Evolutionary conservation across 306 rosid species (phyloP), one percentile per base, ranked within the genome.

Genomic region (Abrus precatorius): DNA sequence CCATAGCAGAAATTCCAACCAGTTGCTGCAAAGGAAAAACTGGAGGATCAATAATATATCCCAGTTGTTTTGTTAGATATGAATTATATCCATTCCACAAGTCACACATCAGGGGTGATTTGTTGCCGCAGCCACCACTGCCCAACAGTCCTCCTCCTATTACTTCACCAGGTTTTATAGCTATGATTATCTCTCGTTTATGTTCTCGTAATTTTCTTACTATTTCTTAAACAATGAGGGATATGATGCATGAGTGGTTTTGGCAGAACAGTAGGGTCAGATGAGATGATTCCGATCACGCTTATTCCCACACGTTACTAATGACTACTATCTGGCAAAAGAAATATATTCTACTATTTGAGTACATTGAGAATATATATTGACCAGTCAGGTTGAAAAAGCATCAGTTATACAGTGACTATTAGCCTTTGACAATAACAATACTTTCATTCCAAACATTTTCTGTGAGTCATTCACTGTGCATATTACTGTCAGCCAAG

Each of bases 1-100:
- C 71, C 45, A 81, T 81, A 44, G 85, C 85, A 20, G 69, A 74
- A 34, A 56, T 66, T 66, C 69, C 80, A 45, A 45, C 62, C 6
- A 41, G 53, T 49, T 81, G 85, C 41, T 81, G 85, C 28, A 82
- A 41, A 75, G 85, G 81, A 75, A 82, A 66, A 67, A 20, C 80
- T 34, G 85, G 85, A 20, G 85, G 77, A 57, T 12, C 7, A 6
- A 47, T 82, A 12, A 0, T 82, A 29, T 67, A 55, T 41, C 85
- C 85, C 10, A 75, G 81, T 68, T 82, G 85, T 75, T 47, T 14
- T 29, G 47, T 68, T 48, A 56, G 57, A 75, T 82, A 3, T 20
- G 85, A 82, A 48, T 67, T 82, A 82, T 75, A 57, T 68, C 72
- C 64, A 48, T 82, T 57, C 75, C 33, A 33, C 20, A 44, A 1